Conservation (phyloP, 108 stramenopile genomes). For the Schizochytrium sp. region DNA sequence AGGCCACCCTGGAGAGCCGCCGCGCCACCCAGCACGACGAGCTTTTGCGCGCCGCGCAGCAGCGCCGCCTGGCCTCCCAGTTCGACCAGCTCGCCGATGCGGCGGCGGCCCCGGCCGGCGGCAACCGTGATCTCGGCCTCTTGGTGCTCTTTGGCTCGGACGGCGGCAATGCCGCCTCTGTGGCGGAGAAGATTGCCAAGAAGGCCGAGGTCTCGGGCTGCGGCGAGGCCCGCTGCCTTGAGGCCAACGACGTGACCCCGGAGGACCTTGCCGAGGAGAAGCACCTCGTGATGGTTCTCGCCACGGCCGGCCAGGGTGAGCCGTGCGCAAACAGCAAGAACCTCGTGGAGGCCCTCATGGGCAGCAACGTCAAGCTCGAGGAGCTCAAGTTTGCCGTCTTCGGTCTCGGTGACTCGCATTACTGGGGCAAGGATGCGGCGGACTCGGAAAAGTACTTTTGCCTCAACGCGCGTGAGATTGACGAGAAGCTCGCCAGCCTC, state of each 20-base stretch:
- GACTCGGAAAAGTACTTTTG: neutral
- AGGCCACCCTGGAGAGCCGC: neutral
- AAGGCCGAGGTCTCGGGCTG: neutral
- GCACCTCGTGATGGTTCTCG: neutral
- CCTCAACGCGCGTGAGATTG: neutral
- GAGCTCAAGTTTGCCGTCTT: conserved; percentile 12
- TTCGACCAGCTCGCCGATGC: conserved; percentile 15
- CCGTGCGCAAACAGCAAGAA: neutral
- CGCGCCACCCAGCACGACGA: neutral
- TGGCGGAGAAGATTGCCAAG: neutral
- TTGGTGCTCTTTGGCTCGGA: conserved; percentile 13
- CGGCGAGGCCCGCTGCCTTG: neutral
- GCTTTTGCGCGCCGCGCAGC: neutral
- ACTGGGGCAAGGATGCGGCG: neutral
- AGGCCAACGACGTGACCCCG: neutral
- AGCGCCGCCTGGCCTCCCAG: neutral
- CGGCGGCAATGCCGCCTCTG: conserved; percentile 12
- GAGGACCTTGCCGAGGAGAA: neutral
- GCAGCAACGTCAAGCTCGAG: neutral
- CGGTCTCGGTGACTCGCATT: conserved; percentile 7
- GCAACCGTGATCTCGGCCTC: neutral
- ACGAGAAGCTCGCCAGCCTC: neutral
- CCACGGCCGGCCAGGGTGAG: conserved; percentile 20
- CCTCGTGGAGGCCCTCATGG: neutral
- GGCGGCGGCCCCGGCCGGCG: neutral